Base-by-base conservation (phyloP, 352 stramenopile species). In the Salisapilia sapeloensis region DNA sequence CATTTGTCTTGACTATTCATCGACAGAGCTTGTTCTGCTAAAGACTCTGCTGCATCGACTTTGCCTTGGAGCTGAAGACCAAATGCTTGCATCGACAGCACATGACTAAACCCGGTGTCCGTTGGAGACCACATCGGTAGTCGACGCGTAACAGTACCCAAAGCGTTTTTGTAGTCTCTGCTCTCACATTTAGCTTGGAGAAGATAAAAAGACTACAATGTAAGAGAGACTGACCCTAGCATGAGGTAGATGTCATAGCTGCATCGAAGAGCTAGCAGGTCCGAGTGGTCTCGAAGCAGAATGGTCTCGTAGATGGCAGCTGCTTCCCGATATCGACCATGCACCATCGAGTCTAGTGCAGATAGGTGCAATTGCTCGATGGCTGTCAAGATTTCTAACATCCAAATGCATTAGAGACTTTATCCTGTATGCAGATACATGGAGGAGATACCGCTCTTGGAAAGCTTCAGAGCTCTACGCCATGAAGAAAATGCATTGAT, bases 1-100 rank as follows among this genome's bases (percentile, higher is more conserved):
- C 65, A 84, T 2, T 65, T 65, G 38, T 91, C 75, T 22, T 87
- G 81, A 32, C 64, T 61, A 29, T 87, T 83, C 69, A 87, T 76
- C 6, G 71, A 82, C 11, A 87, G 35, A n/a, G 75, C 53, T 33
- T 83, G 81, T 42, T 91, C 67, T 4, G 69, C 71, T 13, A 91
- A 18, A 21, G 46, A 42, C 22, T 85, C 61, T 0, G 75, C 69
- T 7, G 61, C 69, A 40, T 83, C 75, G 12, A 86, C 44, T 15
- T 59, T 54, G 8, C 75, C 75, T 18, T 50, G 48, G 28, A 56
- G 53, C 26, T 83, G 63, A 24, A 91, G 53, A n/a, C 63, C 75
- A 25, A 81, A 91, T 22, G 75, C 75, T 42, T 91, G 75, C 66
- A 91, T 82, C 3, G 53, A 55, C 12, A 91, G 38, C 30, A 91